These are phyloP conservation scores for Cynanchum wilfordii DNA, from an alignment of 257 asterid genomes.

Conservation along the genomic window DNA sequence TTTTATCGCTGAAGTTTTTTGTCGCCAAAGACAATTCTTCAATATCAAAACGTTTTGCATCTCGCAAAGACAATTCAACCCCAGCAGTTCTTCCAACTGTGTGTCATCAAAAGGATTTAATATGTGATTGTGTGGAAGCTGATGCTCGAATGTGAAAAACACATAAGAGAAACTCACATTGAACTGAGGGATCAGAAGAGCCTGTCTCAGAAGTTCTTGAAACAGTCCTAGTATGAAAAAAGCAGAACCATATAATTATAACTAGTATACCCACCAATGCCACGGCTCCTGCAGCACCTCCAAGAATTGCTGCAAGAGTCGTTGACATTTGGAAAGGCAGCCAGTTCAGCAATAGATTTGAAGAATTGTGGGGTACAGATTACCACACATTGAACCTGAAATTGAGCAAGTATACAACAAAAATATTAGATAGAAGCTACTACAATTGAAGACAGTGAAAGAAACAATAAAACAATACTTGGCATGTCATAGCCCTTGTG, in stretches of 20 bases:
- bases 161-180: conserved; percentile 28
- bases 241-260: conserved; percentile 49
- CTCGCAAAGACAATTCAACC: conserved; percentile 53
- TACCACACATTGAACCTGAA: conserved; percentile 56
- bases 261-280: conserved; percentile 58
- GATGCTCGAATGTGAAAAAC: not conserved
- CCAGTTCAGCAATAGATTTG: conserved; percentile 45
- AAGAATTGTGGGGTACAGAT: conserved; percentile 21
- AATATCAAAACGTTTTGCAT: conserved; percentile 63
- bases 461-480: not conserved
- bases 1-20: conserved; percentile 55
- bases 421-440: conserved; percentile 6
- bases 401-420: conserved; percentile 9
- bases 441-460: not conserved
- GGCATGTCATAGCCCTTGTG: not conserved
- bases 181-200: conserved; percentile 81
- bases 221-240: conserved; percentile 40
- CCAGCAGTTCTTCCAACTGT: conserved; percentile 61
- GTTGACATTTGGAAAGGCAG: conserved; percentile 75
- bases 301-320: conserved; percentile 92
- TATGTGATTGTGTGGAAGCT: not conserved
- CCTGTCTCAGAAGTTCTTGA: conserved; percentile 74
- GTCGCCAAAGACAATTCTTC: conserved; percentile 75
- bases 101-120: conserved; percentile 13
- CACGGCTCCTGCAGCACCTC: conserved; percentile 99